phyloP scores from a whole-genome alignment of 768 basidiomycete species.

The Phanerochaete carnosa region DNA sequence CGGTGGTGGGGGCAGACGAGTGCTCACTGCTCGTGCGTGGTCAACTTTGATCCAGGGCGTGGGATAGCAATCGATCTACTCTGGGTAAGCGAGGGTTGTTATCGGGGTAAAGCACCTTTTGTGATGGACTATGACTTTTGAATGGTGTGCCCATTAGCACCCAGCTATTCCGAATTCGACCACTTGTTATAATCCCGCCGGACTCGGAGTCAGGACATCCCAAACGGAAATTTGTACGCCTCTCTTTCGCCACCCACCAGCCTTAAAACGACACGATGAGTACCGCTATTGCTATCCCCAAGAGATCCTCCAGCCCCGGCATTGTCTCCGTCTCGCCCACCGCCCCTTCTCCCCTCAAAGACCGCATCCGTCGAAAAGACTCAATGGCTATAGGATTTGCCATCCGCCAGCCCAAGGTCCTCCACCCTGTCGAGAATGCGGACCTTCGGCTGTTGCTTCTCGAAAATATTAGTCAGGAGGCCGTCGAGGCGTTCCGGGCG shows the following conservation, averaged over 20 bases:
- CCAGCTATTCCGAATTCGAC: constrained; percentile 10
- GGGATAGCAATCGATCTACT: neutral
- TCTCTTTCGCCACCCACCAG: neutral
- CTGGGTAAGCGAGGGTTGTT: neutral
- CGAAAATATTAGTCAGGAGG: constrained; percentile 94
- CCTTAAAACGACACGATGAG: constrained; percentile 36
- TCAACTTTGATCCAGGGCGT: neutral
- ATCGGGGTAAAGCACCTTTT: neutral
- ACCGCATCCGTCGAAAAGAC: constrained; percentile 21
- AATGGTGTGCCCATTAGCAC: constrained; percentile 15
- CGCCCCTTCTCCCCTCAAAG: constrained; percentile 28
- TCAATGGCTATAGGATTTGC: constrained; percentile 10
- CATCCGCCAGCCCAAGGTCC: constrained; percentile 62
- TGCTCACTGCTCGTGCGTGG: neutral
- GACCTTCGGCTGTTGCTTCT: constrained; percentile 80
- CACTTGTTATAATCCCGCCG: neutral
- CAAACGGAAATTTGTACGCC: neutral
- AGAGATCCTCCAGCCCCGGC: constrained; percentile 30
- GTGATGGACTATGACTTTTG: neutral
- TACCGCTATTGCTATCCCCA: constrained; percentile 44
- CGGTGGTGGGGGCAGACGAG: neutral
- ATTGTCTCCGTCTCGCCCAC: constrained; percentile 55
- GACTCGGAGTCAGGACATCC: neutral
- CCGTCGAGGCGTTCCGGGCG: constrained; percentile 71
- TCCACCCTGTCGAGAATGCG: constrained; percentile 82